Percentiles rank a stretch among this genome's conserved stretches.
phyloP scores from a whole-genome alignment of 2,329 filamentous ascomycete genomes.

The Alternaria arborescens region DNA sequence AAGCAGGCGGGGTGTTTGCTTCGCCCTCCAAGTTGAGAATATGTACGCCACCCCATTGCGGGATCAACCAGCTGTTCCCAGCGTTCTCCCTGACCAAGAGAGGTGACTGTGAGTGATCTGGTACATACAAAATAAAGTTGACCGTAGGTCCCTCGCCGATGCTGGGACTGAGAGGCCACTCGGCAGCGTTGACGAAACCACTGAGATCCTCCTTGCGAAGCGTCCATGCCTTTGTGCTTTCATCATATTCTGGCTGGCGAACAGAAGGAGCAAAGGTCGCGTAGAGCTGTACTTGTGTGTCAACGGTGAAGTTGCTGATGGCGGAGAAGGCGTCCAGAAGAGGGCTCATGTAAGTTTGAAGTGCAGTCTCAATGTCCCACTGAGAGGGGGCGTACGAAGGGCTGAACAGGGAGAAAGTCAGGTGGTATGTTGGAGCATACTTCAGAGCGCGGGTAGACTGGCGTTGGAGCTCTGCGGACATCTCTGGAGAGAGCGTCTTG shows the following conservation, averaged over 20 bases:
- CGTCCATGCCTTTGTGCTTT: slow-evolving; percentile 66
- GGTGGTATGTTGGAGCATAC: slow-evolving; percentile 91
- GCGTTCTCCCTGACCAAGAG: slow-evolving; percentile 67
- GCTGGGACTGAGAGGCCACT: slow-evolving; percentile 95
- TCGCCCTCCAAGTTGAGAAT: slow-evolving; percentile 68
- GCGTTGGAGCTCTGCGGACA: slow-evolving; percentile 63
- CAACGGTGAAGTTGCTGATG: slow-evolving; percentile 94
- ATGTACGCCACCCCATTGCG: slow-evolving; percentile 88
- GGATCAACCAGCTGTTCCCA: slow-evolving; percentile 86
- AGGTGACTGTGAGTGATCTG: slow-evolving; percentile 71
- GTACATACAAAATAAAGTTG: slow-evolving; percentile 93
- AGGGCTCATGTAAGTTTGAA: slow-evolving; percentile 82
- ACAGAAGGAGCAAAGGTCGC: slow-evolving; percentile 73
- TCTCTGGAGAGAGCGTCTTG: slow-evolving; percentile 60
- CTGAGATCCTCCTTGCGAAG: slow-evolving; percentile 87
- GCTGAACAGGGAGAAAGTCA: slow-evolving; percentile 95
- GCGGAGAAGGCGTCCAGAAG: slow-evolving; percentile 79
- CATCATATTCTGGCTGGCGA: slow-evolving; percentile 64
- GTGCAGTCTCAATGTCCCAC: slow-evolving; percentile 88
- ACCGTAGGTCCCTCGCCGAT: slow-evolving; percentile 93
- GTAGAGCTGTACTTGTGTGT: slow-evolving; percentile 95
- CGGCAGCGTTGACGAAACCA: slow-evolving; percentile 95
- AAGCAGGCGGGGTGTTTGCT: slow-evolving; percentile 55
- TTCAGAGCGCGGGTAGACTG: slow-evolving; percentile 87
- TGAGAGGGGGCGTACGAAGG: slow-evolving; percentile 78